Evolutionary conservation across 2,329 filamentous ascomycete species (phyloP).

Genomic region (Helotiales sp.): DNA sequence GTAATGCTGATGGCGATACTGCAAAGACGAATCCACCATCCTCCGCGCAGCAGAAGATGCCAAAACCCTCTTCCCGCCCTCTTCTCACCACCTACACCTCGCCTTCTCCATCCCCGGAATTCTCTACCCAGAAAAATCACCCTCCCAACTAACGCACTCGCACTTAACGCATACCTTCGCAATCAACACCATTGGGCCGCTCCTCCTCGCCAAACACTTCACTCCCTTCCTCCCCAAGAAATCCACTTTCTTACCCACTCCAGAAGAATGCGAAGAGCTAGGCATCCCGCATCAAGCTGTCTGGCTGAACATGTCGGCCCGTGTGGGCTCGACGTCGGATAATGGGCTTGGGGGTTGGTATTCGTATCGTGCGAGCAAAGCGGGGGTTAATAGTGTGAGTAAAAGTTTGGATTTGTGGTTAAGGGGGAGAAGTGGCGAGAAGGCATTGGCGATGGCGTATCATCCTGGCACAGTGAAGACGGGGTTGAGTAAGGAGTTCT

Average conservation of each 20-base stretch:
- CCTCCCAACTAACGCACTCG: conserved; percentile 64
- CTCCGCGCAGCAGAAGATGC: conserved; percentile 58
- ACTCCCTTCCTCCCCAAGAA: conserved; percentile 69
- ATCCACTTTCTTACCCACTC: conserved; percentile 45
- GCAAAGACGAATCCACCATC: conserved; percentile 64
- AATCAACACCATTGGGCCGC: conserved; percentile 74
- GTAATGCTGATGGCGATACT: background rate
- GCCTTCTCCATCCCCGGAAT: conserved; percentile 74
- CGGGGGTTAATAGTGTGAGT: conserved; percentile 72
- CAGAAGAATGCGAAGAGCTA: conserved; percentile 26
- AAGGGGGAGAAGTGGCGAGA: conserved; percentile 58
- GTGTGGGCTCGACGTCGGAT: conserved; percentile 75
- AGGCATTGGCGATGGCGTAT: conserved; percentile 70
- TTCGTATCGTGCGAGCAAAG: conserved; percentile 77
- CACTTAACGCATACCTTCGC: conserved; percentile 70
- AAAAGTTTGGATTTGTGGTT: conserved; percentile 76
- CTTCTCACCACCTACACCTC: conserved; percentile 66
- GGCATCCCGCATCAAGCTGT: conserved; percentile 60
- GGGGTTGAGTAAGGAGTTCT: conserved; percentile 73
- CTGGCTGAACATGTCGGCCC: conserved; percentile 77
- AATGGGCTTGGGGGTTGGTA: conserved; percentile 82
- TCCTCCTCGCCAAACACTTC: conserved; percentile 81
- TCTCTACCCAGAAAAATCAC: conserved; percentile 74
- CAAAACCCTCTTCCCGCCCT: conserved; percentile 55
- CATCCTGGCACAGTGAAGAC: conserved; percentile 85